Evolutionary conservation across 495 filamentous ascomycete species (phyloP).

Genomic region (Trichoderma parareesei): DNA sequence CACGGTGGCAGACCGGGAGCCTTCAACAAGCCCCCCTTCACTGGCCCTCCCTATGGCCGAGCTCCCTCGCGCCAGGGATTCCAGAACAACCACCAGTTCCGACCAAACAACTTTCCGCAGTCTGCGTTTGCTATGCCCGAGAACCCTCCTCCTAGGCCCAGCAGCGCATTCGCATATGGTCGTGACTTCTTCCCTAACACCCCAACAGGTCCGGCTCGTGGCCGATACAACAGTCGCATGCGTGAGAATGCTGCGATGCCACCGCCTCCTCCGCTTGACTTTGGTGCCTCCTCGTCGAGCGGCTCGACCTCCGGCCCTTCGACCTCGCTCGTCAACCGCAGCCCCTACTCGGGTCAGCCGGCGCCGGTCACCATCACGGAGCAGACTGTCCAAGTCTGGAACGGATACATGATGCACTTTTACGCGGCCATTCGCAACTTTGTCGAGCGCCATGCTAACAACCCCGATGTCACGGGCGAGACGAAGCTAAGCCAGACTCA

Average conservation of each 20-base stretch:
- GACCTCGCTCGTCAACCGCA: background rate
- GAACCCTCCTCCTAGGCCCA: conserved; percentile 7
- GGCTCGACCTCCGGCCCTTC: background rate
- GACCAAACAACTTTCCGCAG: background rate
- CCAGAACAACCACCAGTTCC: background rate
- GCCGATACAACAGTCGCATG: background rate
- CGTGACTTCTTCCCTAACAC: conserved; percentile 2
- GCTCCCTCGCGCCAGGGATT: conserved; percentile 3
- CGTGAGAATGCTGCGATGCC: background rate
- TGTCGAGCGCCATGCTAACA: conserved; percentile 7
- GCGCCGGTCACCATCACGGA: conserved; percentile 6
- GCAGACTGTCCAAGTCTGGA: conserved; percentile 3
- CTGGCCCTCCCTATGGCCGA: background rate
- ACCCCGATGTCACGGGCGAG: background rate
- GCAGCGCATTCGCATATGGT: conserved; percentile 3
- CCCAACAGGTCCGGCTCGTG: background rate
- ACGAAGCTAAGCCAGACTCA: conserved; percentile 7
- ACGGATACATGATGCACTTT: conserved; percentile 3
- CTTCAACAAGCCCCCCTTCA: conserved; percentile 3
- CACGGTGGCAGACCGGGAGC: background rate
- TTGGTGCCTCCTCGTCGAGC: background rate
- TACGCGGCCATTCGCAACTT: conserved; percentile 8
- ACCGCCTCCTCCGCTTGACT: background rate
- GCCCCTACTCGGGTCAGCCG: background rate
- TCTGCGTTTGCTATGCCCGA: conserved; percentile 5